phyloP scores from a whole-genome alignment of 257 asterid genomes.

The Solanum pimpinellifolium region DNA sequence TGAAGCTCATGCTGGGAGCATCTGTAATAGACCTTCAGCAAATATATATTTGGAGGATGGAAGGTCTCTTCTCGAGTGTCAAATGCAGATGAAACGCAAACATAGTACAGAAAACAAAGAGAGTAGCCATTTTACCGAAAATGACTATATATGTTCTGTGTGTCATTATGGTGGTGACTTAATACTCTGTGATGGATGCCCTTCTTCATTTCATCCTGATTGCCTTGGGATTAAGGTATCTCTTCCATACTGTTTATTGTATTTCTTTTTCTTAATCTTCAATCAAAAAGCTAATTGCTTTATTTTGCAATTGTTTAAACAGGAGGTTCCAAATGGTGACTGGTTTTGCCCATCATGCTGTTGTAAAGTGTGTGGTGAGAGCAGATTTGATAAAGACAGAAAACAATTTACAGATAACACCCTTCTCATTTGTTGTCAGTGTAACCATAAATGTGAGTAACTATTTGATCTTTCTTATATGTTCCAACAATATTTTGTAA shows the following conservation, averaged over 20 bases:
- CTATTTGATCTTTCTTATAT: background rate
- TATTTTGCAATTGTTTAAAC: conserved; percentile 6
- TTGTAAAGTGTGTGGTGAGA: conserved; percentile 60
- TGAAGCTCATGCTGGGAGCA: conserved; percentile 74
- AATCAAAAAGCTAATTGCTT: background rate
- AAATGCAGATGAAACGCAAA: conserved; percentile 27
- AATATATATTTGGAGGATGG: conserved; percentile 71
- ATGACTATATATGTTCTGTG: conserved; percentile 71
- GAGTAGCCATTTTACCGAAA: conserved; percentile 5
- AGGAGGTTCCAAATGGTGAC: conserved; percentile 84
- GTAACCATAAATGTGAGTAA: conserved; percentile 65
- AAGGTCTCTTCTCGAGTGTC: conserved; percentile 64
- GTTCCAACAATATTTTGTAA: background rate
- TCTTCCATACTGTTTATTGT: background rate
- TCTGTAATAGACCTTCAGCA: conserved; percentile 41
- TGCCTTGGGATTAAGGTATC: conserved; percentile 84
- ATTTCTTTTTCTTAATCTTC: background rate
- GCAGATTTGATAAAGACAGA: conserved; percentile 11
- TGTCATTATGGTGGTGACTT: conserved; percentile 84
- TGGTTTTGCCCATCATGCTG: conserved; percentile 98
- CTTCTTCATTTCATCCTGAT: conserved; percentile 68
- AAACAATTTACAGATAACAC: conserved; percentile 15
- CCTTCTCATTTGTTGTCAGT: conserved; percentile 48
- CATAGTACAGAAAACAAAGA: conserved; percentile 7
- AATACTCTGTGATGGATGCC: conserved; percentile 80